These are phyloP conservation scores for Persicaria maculosa DNA, from an alignment of 148 eudicot genomes.

Conservation along the genomic window DNA sequence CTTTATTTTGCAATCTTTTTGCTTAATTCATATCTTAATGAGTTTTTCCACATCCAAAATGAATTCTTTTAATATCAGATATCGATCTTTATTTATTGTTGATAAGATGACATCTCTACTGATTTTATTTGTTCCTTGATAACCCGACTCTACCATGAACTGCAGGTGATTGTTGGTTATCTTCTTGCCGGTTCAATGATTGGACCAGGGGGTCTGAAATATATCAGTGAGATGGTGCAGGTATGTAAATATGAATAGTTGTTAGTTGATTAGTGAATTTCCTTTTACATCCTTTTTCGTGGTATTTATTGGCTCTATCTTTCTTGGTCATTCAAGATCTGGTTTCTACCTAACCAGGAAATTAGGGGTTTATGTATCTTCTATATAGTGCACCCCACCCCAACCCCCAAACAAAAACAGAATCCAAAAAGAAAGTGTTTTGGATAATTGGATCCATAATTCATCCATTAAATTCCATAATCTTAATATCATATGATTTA, in stretches of 20 bases:
- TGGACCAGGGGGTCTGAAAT: conserved; percentile 94
- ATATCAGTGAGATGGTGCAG: conserved; percentile 96
- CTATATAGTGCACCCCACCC: background rate
- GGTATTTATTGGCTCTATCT: conserved; percentile 6
- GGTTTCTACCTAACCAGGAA: background rate
- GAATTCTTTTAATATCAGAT: background rate
- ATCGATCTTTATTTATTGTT: background rate
- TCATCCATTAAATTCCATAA: background rate
- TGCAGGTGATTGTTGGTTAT: conserved; percentile 93
- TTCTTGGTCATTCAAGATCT: background rate
- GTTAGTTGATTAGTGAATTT: background rate
- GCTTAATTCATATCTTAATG: background rate
- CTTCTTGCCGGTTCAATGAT: conserved; percentile 94
- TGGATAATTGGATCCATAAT: conserved; percentile 3
- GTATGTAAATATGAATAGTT: conserved; percentile 28
- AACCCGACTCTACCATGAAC: background rate
- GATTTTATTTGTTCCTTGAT: background rate
- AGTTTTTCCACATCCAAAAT: background rate
- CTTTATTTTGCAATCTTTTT: background rate
- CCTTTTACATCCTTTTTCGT: no score
- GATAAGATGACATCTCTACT: background rate
- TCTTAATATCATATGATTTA: background rate
- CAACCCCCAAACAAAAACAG: no score
- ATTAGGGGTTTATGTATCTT: background rate
- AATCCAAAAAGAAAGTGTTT: background rate